Evolutionary conservation across 148 eudicot genomes (phyloP), one percentile per base, ranked within the genome.

Genomic region (Silene uniflora): DNA sequence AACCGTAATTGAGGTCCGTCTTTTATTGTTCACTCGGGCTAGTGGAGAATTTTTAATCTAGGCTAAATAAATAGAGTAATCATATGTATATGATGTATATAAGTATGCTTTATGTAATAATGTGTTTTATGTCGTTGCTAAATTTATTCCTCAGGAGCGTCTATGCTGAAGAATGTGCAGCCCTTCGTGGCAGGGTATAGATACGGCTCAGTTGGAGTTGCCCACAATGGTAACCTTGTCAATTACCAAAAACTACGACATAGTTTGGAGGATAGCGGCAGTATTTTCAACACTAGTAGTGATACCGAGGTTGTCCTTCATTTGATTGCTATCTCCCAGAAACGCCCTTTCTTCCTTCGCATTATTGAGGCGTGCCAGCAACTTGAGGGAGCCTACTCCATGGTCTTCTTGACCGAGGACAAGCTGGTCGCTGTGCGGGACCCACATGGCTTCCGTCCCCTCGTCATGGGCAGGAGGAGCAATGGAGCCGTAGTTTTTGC

Each of bases 401-500:
- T 93, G 93, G 97, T 93, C 62, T 93, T 93, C 62, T 39, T 89
- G 42, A 87, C 96, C 0, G 93, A 89, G 81, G 96, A 89, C 69
- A 89, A 91, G 73, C 77, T 93, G 22, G 97, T 93, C 7, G 98
- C 98, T 3, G 93, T 91, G 16, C 75, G 98, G 9, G 98, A 93
- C 77, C 98, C 98, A 0, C 84, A 17, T 56, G 98, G 98, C 29
- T 93, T 93, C 78, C 78, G 98, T n/a, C 98, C 98, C 0, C 75
- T 93, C 62, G 97, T 93, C 4, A 93, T 93, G 98, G 98, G 98
- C 9, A 81, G 92, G 76, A 85, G 93, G 78, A 87, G 88, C 56
- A 93, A 93, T 69, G 98, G 98, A 2, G 93, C 98, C 29, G 75
- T 89, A 16, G 97, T 93, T 16, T 93, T 93, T 39, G 98, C 98